phyloP scores from a whole-genome alignment of 257 asterid species.

The Eustoma russellianum region DNA sequence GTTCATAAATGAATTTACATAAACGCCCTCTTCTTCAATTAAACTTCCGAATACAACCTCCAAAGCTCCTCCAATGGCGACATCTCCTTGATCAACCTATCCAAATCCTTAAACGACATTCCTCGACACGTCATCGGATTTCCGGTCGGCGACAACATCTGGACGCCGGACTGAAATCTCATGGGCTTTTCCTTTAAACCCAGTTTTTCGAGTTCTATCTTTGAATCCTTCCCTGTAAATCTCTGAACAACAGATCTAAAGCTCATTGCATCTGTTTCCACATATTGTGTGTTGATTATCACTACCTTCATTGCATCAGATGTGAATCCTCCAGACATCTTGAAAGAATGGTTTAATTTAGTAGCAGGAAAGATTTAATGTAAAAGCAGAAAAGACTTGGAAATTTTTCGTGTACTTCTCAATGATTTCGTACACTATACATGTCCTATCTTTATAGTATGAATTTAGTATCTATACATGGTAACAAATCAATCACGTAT shows the following conservation, averaged over 20 bases:
- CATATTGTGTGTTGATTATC: conserved; percentile 36
- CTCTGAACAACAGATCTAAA: conserved; percentile 41
- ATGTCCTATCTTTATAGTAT: too few species aligned
- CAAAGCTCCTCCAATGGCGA: conserved; percentile 30
- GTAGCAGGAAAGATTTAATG: too few species aligned
- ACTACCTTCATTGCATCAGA: conserved; percentile 25
- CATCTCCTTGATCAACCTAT: conserved; percentile 27
- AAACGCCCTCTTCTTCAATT: neutral
- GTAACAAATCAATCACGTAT: too few species aligned
- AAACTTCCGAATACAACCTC: conserved; percentile 10
- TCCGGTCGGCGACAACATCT: too few species aligned
- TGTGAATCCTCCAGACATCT: neutral
- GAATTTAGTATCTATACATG: too few species aligned
- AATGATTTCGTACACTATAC: too few species aligned
- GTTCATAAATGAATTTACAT: too few species aligned
- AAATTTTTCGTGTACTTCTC: too few species aligned
- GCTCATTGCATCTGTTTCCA: conserved; percentile 31
- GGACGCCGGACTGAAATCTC: neutral
- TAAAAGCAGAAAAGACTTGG: too few species aligned
- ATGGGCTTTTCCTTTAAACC: conserved; percentile 1
- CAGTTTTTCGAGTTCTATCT: neutral
- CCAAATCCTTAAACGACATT: conserved; percentile 36
- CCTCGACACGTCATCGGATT: conserved; percentile 15
- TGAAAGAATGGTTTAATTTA: too few species aligned
- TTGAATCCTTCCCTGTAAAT: conserved; percentile 36